Conservation (phyloP, 2,329 filamentous ascomycete genomes). For the Aphanoascus verrucosus region DNA sequence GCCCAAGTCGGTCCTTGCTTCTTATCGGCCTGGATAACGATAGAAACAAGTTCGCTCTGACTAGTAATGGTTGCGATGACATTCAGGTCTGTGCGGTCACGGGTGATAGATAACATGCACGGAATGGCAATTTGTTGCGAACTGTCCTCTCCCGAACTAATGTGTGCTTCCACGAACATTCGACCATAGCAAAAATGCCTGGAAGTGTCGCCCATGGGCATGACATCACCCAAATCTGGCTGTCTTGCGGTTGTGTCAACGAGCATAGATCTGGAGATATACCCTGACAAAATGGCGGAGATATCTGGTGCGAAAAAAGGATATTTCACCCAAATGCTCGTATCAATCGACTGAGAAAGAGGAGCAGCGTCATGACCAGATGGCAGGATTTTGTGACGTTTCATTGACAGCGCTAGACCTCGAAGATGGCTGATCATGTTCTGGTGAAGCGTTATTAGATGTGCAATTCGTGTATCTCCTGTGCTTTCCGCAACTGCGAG, state of each 20-base stretch:
- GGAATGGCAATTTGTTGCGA: slow-evolving; percentile 59
- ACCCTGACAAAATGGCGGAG: slow-evolving; percentile 57
- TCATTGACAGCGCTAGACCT: slow-evolving; percentile 71
- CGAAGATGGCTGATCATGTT: slow-evolving; percentile 54
- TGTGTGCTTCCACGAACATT: slow-evolving; percentile 60
- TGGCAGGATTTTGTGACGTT: slow-evolving; percentile 67
- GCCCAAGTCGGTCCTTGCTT: slow-evolving; percentile 65
- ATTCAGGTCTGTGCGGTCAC: slow-evolving; percentile 57
- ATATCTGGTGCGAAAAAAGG: slow-evolving; percentile 63
- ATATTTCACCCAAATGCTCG: slow-evolving; percentile 71
- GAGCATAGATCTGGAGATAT: slow-evolving; percentile 35
- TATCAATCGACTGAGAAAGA: slow-evolving; percentile 68
- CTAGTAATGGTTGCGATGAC: slow-evolving; percentile 66
- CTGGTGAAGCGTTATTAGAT: slow-evolving; percentile 43
- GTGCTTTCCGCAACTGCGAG: slow-evolving; percentile 34
- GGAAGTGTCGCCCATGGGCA: slow-evolving; percentile 66
- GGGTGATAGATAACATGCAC: slow-evolving; percentile 64
- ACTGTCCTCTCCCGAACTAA: slow-evolving; percentile 62
- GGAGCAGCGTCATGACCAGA: slow-evolving; percentile 49
- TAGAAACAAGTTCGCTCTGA: slow-evolving; percentile 65
- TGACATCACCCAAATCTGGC: slow-evolving; percentile 48
- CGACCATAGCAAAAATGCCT: slow-evolving; percentile 69
- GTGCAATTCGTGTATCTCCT: slow-evolving; percentile 37
- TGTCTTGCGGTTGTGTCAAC: slow-evolving; percentile 38
- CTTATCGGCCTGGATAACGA: slow-evolving; percentile 60